phyloP scores from a whole-genome alignment of 2,329 filamentous ascomycete genomes.

The Tetracladium maxilliforme region DNA sequence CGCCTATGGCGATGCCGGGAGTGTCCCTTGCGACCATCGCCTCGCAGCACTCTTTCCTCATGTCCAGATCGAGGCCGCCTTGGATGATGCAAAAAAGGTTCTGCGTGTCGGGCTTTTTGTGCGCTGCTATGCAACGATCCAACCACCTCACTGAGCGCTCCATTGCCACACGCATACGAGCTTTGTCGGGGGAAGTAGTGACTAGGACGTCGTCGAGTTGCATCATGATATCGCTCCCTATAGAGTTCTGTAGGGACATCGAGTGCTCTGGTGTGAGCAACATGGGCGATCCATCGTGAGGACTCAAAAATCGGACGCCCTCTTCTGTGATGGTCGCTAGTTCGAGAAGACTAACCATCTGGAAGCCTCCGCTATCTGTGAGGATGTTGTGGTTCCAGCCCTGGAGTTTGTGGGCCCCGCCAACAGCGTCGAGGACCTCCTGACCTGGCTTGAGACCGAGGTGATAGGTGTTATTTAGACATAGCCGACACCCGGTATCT shows the following conservation, averaged over 20 bases:
- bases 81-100: slow-evolving; percentile 99
- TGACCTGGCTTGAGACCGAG: slow-evolving; percentile 90
- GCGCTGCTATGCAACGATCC: slow-evolving; percentile 83
- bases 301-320: slow-evolving; percentile 89
- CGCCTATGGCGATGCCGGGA: slow-evolving; percentile 91
- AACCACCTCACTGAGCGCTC: slow-evolving; percentile 88
- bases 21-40: slow-evolving; percentile 87
- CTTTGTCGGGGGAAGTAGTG: slow-evolving; percentile 81
- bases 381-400: slow-evolving; percentile 93
- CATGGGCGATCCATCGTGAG: slow-evolving; percentile 92
- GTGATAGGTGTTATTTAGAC: slow-evolving; percentile 97
- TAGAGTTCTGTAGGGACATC: slow-evolving; percentile 88
- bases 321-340: slow-evolving; percentile 87
- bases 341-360: slow-evolving; percentile 95
- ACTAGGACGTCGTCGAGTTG: slow-evolving; percentile 96
- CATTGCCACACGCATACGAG: slow-evolving; percentile 89
- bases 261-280: slow-evolving; percentile 95
- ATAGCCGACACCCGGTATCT: slow-evolving; percentile 76
- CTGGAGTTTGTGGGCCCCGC: slow-evolving; percentile 87
- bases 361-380: slow-evolving; percentile 74
- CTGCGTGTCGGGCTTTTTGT: slow-evolving; percentile 68
- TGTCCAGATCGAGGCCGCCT: slow-evolving; percentile 76
- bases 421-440: slow-evolving; percentile 70
- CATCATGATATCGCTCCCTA: slow-evolving; percentile 98
- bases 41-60: slow-evolving; percentile 68